Percentiles rank a stretch among this genome's conserved stretches.
phyloP scores from a whole-genome alignment of 2,329 filamentous ascomycete species.

The Hypoxylon sp. region DNA sequence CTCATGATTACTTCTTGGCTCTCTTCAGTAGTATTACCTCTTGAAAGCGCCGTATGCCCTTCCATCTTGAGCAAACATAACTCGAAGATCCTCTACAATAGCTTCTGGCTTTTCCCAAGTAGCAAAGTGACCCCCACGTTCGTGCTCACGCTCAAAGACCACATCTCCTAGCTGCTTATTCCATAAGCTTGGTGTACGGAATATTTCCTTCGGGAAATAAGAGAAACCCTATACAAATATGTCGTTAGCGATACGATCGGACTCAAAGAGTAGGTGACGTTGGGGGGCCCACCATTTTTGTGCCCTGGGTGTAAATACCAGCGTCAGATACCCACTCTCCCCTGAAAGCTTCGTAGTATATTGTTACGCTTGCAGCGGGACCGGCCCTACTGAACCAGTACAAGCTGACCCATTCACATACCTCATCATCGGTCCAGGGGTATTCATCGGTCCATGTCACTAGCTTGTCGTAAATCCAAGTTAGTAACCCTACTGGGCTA shows the following conservation, averaged over 20 bases:
- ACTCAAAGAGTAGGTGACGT: neutral
- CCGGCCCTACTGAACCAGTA: slow-evolving; percentile 43
- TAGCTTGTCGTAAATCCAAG: slow-evolving; percentile 55
- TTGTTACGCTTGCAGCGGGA: slow-evolving; percentile 32
- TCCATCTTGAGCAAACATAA: slow-evolving; percentile 31
- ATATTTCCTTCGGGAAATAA: slow-evolving; percentile 39
- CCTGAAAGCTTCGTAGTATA: slow-evolving; percentile 38
- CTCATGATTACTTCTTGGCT: too few species aligned
- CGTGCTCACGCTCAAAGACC: slow-evolving; percentile 40
- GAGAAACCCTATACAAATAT: slow-evolving; percentile 32
- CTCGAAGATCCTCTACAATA: slow-evolving; percentile 29
- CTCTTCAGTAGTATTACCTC: neutral
- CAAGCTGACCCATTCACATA: slow-evolving; percentile 40
- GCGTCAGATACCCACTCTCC: slow-evolving; percentile 4
- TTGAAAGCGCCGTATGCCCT: slow-evolving; percentile 6
- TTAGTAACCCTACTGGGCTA: slow-evolving; percentile 52
- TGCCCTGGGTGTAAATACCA: neutral
- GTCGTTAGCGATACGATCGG: neutral
- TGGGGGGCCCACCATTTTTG: slow-evolving; percentile 23
- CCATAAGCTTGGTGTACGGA: slow-evolving; percentile 29
- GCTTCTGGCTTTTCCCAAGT: slow-evolving; percentile 32
- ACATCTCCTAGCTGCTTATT: slow-evolving; percentile 40
- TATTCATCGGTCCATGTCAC: slow-evolving; percentile 50
- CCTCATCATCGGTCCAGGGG: slow-evolving; percentile 37
- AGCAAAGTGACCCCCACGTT: slow-evolving; percentile 37